phyloP scores from a whole-genome alignment of 345 rosid species.

The Camelina laxa region DNA sequence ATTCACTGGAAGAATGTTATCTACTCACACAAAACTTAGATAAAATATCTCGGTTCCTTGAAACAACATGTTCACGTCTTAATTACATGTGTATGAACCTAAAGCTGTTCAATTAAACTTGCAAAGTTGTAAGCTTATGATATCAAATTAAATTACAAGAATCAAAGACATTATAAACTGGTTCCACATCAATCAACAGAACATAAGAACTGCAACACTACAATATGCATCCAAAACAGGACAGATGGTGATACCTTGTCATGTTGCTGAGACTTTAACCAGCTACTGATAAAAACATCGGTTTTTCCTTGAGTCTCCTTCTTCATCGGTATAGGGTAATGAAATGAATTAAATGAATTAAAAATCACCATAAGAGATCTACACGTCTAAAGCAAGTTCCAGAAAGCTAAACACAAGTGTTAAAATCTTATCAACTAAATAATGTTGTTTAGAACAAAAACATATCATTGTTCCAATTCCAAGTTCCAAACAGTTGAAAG shows the following conservation, averaged over 20 bases:
- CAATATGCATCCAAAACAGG: neutral
- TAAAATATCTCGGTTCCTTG: too few relatives aligned
- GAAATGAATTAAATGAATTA: constrained; percentile 1
- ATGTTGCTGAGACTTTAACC: constrained; percentile 82
- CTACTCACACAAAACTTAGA: too few relatives aligned
- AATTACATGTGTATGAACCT: too few relatives aligned
- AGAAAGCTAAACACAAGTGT: neutral
- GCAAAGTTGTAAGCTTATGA: too few relatives aligned
- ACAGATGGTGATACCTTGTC: constrained; percentile 63
- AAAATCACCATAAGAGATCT: constrained; percentile 15
- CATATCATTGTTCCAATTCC: neutral
- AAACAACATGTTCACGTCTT: too few relatives aligned
- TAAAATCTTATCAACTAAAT: neutral
- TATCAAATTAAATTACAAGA: neutral
- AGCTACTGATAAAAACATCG: constrained; percentile 77
- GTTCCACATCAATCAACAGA: constrained; percentile 4
- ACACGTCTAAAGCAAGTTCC: neutral
- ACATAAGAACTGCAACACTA: constrained; percentile 15
- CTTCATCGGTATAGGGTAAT: constrained; percentile 82
- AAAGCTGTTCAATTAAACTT: too few relatives aligned
- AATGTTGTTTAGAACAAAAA: neutral
- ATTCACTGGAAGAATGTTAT: too few relatives aligned
- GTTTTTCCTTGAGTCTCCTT: constrained; percentile 91
- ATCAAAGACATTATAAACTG: neutral
- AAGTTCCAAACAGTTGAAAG: neutral